These are phyloP conservation scores for Auriscalpium orientale DNA, from an alignment of 768 basidiomycete species.

Conservation along the genomic window DNA sequence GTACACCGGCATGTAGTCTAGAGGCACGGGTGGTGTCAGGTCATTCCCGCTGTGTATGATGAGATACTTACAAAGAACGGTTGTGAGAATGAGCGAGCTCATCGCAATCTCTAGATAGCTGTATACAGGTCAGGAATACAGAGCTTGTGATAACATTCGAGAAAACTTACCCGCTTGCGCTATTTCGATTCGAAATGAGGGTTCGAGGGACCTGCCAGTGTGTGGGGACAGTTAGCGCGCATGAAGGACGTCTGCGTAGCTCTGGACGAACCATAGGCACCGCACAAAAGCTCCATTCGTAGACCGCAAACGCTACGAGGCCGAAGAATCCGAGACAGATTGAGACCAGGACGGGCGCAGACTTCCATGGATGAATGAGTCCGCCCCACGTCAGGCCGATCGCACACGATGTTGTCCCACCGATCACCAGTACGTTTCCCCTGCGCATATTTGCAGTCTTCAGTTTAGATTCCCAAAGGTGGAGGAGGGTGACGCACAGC, in stretches of 20 bases:
- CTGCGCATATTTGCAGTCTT: constrained; percentile 15
- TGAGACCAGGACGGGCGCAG: constrained; percentile 32
- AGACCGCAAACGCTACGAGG: constrained; percentile 27
- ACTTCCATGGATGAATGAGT: constrained; percentile 32
- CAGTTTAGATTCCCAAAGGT: background rate
- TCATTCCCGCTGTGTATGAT: no score
- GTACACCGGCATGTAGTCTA: no score
- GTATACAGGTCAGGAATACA: no score
- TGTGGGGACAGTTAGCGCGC: background rate
- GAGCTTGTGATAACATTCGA: no score
- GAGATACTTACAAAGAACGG: no score
- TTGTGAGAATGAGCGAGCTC: no score
- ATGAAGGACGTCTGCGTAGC: no score
- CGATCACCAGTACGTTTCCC: constrained; percentile 28
- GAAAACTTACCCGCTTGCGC: constrained; percentile 20
- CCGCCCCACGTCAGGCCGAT: constrained; percentile 38
- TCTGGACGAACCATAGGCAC: constrained; percentile 26
- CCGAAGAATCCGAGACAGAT: constrained; percentile 33
- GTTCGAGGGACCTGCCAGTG: constrained; percentile 24
- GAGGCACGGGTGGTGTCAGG: no score
- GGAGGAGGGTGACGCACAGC: constrained; percentile 22
- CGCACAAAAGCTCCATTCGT: constrained; percentile 27
- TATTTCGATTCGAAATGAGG: constrained; percentile 26
- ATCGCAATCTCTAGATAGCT: no score
- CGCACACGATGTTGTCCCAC: constrained; percentile 20